Conservation (phyloP, 345 rosid genomes). For the Crucihimalaya himalaica region DNA sequence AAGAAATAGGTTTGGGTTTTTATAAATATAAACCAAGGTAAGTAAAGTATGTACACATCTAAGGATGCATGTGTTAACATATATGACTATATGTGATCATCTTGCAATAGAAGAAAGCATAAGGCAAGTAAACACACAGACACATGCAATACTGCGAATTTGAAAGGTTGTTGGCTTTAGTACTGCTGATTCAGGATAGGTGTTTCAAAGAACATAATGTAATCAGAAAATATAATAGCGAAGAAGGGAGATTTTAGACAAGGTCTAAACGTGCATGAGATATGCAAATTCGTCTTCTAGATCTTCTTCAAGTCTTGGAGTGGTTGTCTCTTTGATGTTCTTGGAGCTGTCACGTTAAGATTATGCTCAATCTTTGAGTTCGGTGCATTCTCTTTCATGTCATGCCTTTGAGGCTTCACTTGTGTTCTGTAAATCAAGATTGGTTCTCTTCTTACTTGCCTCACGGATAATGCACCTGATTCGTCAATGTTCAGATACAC, state of each 20-base stretch:
- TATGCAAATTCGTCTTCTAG: slow-evolving; percentile 30
- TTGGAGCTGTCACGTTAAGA: slow-evolving; percentile 38
- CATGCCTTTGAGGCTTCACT: slow-evolving; percentile 22
- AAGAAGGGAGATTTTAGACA: not conserved
- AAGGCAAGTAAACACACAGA: not conserved
- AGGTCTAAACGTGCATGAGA: slow-evolving; percentile 21
- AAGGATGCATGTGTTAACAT: not conserved
- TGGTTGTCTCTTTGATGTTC: slow-evolving; percentile 35
- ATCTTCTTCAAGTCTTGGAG: slow-evolving; percentile 31
- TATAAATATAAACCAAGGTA: not conserved
- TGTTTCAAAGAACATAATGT: not conserved
- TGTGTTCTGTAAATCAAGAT: slow-evolving; percentile 19
- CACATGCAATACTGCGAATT: not conserved
- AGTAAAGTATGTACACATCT: not conserved
- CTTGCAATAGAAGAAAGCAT: not conserved
- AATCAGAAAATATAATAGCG: not conserved
- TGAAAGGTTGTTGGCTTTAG: not conserved
- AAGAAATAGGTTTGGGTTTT: not conserved
- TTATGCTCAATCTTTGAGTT: slow-evolving; percentile 27
- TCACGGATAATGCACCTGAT: not conserved
- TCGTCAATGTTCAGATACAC: slow-evolving; percentile 5
- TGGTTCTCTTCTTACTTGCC: slow-evolving; percentile 26
- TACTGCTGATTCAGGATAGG: not conserved
- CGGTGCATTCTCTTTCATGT: slow-evolving; percentile 41
- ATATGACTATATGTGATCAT: too few species aligned